Base-by-base conservation (phyloP, 139 green algal species). In the Tetraselmis chui region DNA sequence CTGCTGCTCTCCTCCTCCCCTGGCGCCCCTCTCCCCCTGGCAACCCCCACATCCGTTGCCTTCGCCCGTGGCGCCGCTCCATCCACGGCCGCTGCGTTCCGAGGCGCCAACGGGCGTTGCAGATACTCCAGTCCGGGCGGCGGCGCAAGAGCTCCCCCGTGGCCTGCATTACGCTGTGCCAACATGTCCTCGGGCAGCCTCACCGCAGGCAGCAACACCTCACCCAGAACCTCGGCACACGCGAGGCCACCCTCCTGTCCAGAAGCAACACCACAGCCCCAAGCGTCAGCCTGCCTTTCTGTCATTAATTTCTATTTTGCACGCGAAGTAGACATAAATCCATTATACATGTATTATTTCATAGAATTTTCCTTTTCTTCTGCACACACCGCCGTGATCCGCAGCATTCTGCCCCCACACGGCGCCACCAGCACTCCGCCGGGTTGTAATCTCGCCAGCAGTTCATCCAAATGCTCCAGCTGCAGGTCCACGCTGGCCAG, bases 351-450 rank as follows among this genome's bases (percentile, higher is more conserved):
- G n/a, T n/a, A n/a, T n/a, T n/a, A n/a, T n/a, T n/a, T n/a, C n/a
- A n/a, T n/a, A n/a, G n/a, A n/a, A n/a, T n/a, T n/a, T n/a, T n/a
- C n/a, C n/a, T n/a, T n/a, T n/a, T n/a, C n/a, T n/a, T n/a, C n/a
- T n/a, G n/a, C n/a, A n/a, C 45, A 25, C 45, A 67, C 45, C 45
- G 45, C 79, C 23, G 25, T 67, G 76, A 76, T 82, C 77, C 84
- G 80, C 76, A 89, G 85, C 59, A 89, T 78, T 77, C 86, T 75
- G 5, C 82, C 82, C 29, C 86, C 85, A 30, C 79, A 84, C 1
- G 85, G 82, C 30, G 84, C 85, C 30, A 83, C 82, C 85, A 89
- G 82, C 67, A n/a, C 31, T 11, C 25, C 29, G 24, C 78, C 78
- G 29, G 77, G 79, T 28, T 84, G 80, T 31, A 89, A 76, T 1